Conservation (phyloP, 768 basidiomycete genomes). For the Mycena vulgaris region DNA sequence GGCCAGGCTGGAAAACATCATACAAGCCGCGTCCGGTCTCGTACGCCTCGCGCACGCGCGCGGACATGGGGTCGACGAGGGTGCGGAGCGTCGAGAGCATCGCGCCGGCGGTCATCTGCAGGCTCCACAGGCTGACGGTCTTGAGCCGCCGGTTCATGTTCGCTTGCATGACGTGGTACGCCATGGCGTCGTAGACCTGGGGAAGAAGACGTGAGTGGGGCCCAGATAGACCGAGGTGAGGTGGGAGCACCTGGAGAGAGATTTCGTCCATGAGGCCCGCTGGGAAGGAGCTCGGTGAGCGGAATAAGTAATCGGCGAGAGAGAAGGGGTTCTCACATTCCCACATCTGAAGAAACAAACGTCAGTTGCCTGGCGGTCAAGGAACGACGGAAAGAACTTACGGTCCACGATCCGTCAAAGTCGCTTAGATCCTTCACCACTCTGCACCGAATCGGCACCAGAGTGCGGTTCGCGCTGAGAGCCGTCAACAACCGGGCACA, state of each 20-base stretch:
- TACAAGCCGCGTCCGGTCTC: slow-evolving; percentile 45
- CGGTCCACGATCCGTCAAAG: slow-evolving; percentile 98
- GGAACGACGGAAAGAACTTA: slow-evolving; percentile 54
- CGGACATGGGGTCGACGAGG: slow-evolving; percentile 79
- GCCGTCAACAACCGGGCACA: slow-evolving; percentile 21
- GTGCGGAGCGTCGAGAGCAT: slow-evolving; percentile 84
- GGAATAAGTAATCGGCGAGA: slow-evolving; percentile 21
- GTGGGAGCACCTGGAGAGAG: slow-evolving; percentile 76
- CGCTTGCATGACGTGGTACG: slow-evolving; percentile 93
- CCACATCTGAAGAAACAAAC: slow-evolving; percentile 76
- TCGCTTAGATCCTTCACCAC: slow-evolving; percentile 87
- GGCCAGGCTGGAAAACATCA: slow-evolving; percentile 30
- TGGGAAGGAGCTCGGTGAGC: slow-evolving; percentile 50
- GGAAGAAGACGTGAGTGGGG: neutral
- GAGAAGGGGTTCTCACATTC: slow-evolving; percentile 75
- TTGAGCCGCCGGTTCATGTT: slow-evolving; percentile 92
- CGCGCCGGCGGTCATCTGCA: slow-evolving; percentile 94
- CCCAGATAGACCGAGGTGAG: neutral
- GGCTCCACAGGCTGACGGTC: slow-evolving; percentile 93
- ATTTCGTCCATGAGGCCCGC: slow-evolving; percentile 95
- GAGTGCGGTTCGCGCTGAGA: slow-evolving; percentile 88
- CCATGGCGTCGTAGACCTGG: slow-evolving; percentile 92
- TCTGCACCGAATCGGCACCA: slow-evolving; percentile 94
- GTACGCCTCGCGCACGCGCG: slow-evolving; percentile 63
- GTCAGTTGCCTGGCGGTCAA: slow-evolving; percentile 34